Percentiles rank a stretch among this genome's conserved stretches.
These are phyloP conservation scores for Scenedesmus sp. DNA, from an alignment of 163 green algal species.

Conservation along the genomic window DNA sequence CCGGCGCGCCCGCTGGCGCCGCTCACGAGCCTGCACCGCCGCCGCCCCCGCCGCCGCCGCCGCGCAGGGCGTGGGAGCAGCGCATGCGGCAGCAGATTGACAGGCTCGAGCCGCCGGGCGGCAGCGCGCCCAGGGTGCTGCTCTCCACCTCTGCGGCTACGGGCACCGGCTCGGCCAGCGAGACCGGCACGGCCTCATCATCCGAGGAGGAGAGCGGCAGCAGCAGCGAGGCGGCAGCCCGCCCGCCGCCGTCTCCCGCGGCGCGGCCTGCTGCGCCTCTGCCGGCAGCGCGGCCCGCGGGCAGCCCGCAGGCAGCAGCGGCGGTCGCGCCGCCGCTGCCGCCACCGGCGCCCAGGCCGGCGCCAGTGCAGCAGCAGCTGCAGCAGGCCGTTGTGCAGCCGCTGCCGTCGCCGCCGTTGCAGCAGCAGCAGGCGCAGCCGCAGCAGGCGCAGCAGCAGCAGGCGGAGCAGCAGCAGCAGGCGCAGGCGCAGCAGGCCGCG, in stretches of 20 bases:
- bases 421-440: not conserved
- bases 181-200: slow-evolving; percentile 5
- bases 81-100: slow-evolving; percentile 31
- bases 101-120: not conserved
- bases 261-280: not conserved
- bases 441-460: not conserved
- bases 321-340: not conserved
- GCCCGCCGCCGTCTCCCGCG: not conserved
- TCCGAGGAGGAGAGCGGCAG: slow-evolving; percentile 31
- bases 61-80: slow-evolving; percentile 20
- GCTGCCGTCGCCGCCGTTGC: not conserved
- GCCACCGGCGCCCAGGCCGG: not conserved
- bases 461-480: slow-evolving; percentile 4
- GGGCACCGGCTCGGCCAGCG: slow-evolving; percentile 10
- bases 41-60: too few relatives aligned
- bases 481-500: not conserved
- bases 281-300: not conserved
- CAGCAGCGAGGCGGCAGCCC: slow-evolving; percentile 22
- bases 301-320: slow-evolving; percentile 3
- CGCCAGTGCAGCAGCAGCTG: slow-evolving; percentile 6
- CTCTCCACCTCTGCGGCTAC: slow-evolving; percentile 8
- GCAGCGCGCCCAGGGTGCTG: slow-evolving; percentile 7
- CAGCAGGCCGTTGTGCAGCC: not conserved
- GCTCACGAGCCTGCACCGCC: too few relatives aligned
- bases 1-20: too few relatives aligned